Base-by-base conservation (phyloP, 75 land plant species). In the Pinus taeda region DNA sequence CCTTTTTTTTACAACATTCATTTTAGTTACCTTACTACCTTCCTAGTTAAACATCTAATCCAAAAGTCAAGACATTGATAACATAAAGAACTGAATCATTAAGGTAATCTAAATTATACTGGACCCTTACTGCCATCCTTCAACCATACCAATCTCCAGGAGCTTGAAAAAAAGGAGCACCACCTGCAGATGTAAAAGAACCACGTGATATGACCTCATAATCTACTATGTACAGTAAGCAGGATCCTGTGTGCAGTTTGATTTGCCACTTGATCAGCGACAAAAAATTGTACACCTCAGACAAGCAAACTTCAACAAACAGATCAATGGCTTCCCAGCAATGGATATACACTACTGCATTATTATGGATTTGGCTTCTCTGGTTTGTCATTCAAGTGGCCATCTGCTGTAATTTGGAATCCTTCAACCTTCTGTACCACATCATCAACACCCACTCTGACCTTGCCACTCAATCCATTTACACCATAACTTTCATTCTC, bases 391-490 rank as follows among this genome's bases (percentile, higher is more conserved):
- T 81, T 81, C 6, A 63, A 22, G 57, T 84, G 82, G 74, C 74
- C 86, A 6, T 92, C 88, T 53, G 85, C 57, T 62, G 76, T 22
- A 36, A 92, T 88, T 33, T 87, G 92, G 61, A 93, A 87, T 22
- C 93, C 89, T 75, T 93, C 93, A 70, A 95, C 87, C 83, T 91
- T 91, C 39, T 81, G 77, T 0, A 82, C 73, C 11, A 86, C 89
- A 61, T 95, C 90, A 12, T 89, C 90, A 2, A 82, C 91, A 17
- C 60, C 62, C n/a, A 78, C 89, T 61, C 82, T 90, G 49, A 87
- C 75, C 36, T 89, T 88, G 45, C 79, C 84, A 17, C 65, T 71
- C 2, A 71, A 56, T 18, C 87, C 91, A 80, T 91, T 85, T 3
- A 74, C 84, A 26, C 79, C 15, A 13, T 70, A 58, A 0, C 78